A percentile compares a stretch with the other conserved stretches of the same genome.
Conservation (phyloP, 2,329 filamentous ascomycete species). For the Sarocladiaceae sp. region DNA sequence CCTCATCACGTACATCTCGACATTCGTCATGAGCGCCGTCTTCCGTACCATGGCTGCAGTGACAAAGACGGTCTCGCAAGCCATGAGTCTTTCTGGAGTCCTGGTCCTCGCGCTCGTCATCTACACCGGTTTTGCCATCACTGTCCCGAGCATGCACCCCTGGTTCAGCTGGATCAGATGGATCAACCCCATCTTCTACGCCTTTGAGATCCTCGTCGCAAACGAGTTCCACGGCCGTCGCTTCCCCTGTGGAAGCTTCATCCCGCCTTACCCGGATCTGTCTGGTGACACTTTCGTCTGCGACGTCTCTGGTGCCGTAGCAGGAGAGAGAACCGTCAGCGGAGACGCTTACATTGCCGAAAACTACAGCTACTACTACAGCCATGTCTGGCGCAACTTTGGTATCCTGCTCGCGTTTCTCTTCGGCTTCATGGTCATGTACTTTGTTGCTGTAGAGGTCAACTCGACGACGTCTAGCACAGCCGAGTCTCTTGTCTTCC, state of each 20-base stretch:
- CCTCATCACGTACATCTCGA: constrained; percentile 61
- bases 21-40: constrained; percentile 67
- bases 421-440: constrained; percentile 55
- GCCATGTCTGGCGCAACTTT: constrained; percentile 60
- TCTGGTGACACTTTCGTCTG: constrained; percentile 45
- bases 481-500: constrained; percentile 65
- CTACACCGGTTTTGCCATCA: constrained; percentile 52
- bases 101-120: constrained; percentile 55
- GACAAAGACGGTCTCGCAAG: constrained; percentile 58
- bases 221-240: constrained; percentile 62
- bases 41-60: constrained; percentile 69
- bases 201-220: constrained; percentile 64
- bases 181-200: constrained; percentile 67
- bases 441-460: constrained; percentile 58
- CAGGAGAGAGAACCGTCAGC: constrained; percentile 47
- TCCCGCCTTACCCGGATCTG: constrained; percentile 37
- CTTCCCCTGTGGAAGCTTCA: constrained; percentile 48
- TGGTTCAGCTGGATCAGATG: constrained; percentile 75
- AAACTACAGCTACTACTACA: constrained; percentile 50
- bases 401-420: constrained; percentile 62
- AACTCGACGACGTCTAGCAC: constrained; percentile 56
- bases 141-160: constrained; percentile 52
- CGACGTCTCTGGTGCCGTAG: constrained; percentile 44
- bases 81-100: constrained; percentile 46
- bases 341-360: constrained; percentile 55